Base-by-base conservation (phyloP, 2,329 filamentous ascomycete genomes). In the Ramularia endophylla region DNA sequence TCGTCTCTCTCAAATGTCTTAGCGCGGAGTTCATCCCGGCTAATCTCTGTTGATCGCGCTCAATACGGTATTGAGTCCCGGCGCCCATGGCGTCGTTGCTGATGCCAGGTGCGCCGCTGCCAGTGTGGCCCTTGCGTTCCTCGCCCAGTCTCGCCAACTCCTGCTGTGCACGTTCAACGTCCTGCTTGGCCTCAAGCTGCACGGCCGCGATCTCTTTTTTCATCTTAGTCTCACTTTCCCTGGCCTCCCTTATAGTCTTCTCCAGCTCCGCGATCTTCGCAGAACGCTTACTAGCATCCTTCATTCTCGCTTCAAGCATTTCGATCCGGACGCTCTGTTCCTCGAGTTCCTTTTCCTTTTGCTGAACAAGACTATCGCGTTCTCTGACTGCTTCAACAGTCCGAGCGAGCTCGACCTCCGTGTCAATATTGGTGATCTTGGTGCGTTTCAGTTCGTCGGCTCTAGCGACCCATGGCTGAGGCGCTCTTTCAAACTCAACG, bases 271-370 rank as follows among this genome's bases (percentile, higher is more conserved):
- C 70, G 51, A 87, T 85, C 38, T 74, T 75, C 37, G 80, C 78
- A 11, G 85, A 79, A 65, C 90, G 89, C 60, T 84, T 80, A 50
- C 81, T 80, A 5, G 86, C 85, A 58, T 94, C 88, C 43, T 82
- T 80, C 81, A 92, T 89, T 15, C 87, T 77, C 6, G 86, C 85
- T 63, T 94, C 86, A 27, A 97, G 79, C 29, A 92, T 86, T 65
- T 95, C 90, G 53, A 95, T 94, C 64, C 92, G 89, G 53, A 95
- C 83, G n/a, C 83, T 78, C 17, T 86, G 77, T 44, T 94, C 90
- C 62, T 94, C 88, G 38, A 94, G 78, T 27, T 83, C 81, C 60
- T 89, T 85, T 51, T 95, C 87, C 30, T 66, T 65, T 41, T 65
- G 56, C 42, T 61, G 65, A 28, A 75, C 61, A 43, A 69, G 61